Base-by-base conservation (phyloP, 169 alveolate genomes). In the Besnoitia besnoiti region DNA sequence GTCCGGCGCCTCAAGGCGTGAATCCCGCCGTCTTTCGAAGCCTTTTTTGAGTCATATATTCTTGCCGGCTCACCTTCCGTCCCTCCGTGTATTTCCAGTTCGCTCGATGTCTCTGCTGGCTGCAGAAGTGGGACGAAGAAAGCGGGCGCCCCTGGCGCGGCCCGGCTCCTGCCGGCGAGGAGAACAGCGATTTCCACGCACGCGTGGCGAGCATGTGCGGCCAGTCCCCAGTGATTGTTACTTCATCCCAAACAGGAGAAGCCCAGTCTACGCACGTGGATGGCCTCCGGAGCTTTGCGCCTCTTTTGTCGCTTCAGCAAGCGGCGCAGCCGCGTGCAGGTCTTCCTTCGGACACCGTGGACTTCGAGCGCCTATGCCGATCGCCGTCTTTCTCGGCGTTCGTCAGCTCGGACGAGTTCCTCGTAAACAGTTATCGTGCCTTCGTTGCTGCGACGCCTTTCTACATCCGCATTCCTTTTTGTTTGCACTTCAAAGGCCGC, bases 381-480 rank as follows among this genome's bases (percentile, higher is more conserved):
- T 55, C 67, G 67, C 67, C 67, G 67, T 55, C 67, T 21, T 19
- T 55, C 67, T 55, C 67, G 12, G 3, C 67, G 3, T 55, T 55
- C 30, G 33, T 19, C 12, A n/a, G 67, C 12, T 5, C 67, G 33
- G 24, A 5, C 27, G 12, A 0, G 67, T 10, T 55, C 3, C 33
- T 19, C 33, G 67, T 55, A n/a, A 16, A 55, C 30, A 21, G 47
- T 40, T 89, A 89, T 40, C 80, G 80, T n/a, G 73, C 51, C 47
- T 89, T 89, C 51, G 47, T 89, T 14, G 79, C 92, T 24, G 35
- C 79, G 49, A 77, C 79, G 27, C 62, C 92, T 49, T 89, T 89
- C 82, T 89, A 40, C 62, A 76, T 89, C 16, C 80, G 92, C 73
- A 77, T 89, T 14, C 92, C 92, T 30, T 89, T 89, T 33, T 79